phyloP scores from a whole-genome alignment of 352 stramenopile genomes.

The Plasmopara halstedii region DNA sequence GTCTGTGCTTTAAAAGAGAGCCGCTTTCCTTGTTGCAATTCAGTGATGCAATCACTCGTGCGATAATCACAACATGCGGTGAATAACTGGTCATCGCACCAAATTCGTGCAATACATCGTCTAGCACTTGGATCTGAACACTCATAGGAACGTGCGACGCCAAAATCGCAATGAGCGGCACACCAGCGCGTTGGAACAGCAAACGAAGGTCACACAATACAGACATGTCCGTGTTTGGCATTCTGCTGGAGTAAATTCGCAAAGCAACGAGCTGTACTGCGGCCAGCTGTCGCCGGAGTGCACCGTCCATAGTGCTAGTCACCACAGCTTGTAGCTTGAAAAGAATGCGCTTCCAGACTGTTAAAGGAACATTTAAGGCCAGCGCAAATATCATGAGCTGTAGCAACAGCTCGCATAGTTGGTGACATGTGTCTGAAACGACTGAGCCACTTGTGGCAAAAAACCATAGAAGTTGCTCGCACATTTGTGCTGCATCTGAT shows the following conservation, averaged over 20 bases:
- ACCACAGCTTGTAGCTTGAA: constrained; percentile 26
- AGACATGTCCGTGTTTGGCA: constrained; percentile 5
- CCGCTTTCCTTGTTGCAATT: constrained; percentile 8
- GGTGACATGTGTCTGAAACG: neutral
- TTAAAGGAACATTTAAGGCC: constrained; percentile 1
- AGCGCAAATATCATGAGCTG: constrained; percentile 30
- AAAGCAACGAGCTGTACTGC: constrained; percentile 28
- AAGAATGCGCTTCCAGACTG: constrained; percentile 26
- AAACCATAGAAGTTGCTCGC: constrained; percentile 44
- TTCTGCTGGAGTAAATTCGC: constrained; percentile 14
- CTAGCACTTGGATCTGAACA: constrained; percentile 9
- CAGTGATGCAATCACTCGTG: constrained; percentile 27
- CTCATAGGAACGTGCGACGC: constrained; percentile 7
- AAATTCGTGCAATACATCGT: constrained; percentile 15
- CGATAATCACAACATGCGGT: constrained; percentile 24
- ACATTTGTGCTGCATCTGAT: constrained; percentile 28
- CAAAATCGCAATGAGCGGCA: constrained; percentile 22
- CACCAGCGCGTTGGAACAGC: constrained; percentile 17
- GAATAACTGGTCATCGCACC: constrained; percentile 1
- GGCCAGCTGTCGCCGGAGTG: constrained; percentile 20
- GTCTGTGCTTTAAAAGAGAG: constrained; percentile 28
- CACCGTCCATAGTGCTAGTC: constrained; percentile 1
- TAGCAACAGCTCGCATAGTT: constrained; percentile 32
- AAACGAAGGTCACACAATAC: constrained; percentile 14
- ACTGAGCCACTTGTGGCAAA: constrained; percentile 10